Percentiles rank a stretch among this genome's conserved stretches.
Conservation (phyloP, 306 rosid species). For the Abrus precatorius region DNA sequence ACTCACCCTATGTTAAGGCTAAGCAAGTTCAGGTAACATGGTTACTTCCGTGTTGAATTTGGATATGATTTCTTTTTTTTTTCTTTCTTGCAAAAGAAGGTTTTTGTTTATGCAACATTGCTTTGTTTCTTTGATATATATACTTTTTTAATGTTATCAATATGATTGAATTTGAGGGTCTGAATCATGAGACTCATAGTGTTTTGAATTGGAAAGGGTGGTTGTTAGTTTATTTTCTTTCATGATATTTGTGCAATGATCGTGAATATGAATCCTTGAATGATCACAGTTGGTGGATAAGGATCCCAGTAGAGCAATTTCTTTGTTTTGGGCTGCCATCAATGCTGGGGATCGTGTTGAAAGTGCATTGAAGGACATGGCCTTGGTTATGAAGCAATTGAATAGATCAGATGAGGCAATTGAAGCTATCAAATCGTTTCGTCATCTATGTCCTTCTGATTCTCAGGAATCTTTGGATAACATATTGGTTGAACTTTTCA, state of each 20-base stretch:
- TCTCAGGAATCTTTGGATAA: constrained; percentile 95
- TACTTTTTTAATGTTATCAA: neutral
- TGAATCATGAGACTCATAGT: neutral
- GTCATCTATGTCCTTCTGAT: constrained; percentile 83
- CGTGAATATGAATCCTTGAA: constrained; percentile 30
- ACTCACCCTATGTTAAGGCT: constrained; percentile 93
- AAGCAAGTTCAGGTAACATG: constrained; percentile 89
- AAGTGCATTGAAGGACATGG: constrained; percentile 97
- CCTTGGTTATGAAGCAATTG: constrained; percentile 90
- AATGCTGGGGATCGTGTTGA: constrained; percentile 94
- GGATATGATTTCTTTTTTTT: neutral
- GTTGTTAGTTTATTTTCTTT: constrained; percentile 6
- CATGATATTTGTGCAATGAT: constrained; percentile 9
- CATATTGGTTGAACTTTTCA: constrained; percentile 83
- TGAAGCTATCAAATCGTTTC: constrained; percentile 90
- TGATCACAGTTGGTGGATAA: constrained; percentile 77
- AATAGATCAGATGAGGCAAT: constrained; percentile 89
- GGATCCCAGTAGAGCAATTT: constrained; percentile 83
- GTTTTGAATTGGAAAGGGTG: constrained; percentile 15
- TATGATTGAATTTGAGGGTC: constrained; percentile 19
- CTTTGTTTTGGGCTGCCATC: constrained; percentile 91
- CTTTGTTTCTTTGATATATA: constrained; percentile 33
- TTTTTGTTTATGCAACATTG: neutral
- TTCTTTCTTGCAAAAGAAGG: constrained; percentile 17
- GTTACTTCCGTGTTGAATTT: constrained; percentile 1